Evolutionary conservation across 139 green algal species (phyloP), one percentile per base, ranked within the genome.

Genomic region (Coccomyxa sp.): DNA sequence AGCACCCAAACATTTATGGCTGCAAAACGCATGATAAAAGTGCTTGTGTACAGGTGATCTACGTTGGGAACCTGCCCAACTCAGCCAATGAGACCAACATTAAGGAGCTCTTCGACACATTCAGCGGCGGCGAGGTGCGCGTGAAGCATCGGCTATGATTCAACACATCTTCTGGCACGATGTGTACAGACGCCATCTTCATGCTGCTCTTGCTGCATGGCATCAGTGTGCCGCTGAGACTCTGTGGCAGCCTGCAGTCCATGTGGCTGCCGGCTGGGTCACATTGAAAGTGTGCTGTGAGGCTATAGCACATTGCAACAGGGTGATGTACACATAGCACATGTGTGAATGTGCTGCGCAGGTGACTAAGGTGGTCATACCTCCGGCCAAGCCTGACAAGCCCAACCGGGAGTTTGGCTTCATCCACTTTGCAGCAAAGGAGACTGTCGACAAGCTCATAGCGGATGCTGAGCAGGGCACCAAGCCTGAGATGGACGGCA

Each of bases 21-120:
- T n/a, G n/a, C n/a, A 71, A 34, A 37, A 5, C 7, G 27, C 18
- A 71, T 7, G 33, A 10, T 38, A 29, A 2, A 22, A 38, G n/a
- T 7, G 64, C 29, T 71, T 34, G 22, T 70, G 39, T 95, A 27
- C 91, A 90, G 80, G 85, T 89, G 18, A 83, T 98, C 8, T 98
- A 95, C 76, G 88, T 98, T 68, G 95, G 93, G 69, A 89, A 88
- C 86, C 80, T 98, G 75, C 90, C 91, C 2, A 86, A 90, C 39
- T 82, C 72, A 7, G 84, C 84, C 7, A 89, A 38, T 6, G 93
- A 98, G 77, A 75, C 88, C 7, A 80, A 92, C 69, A 75, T 98
- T 69, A 82, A 79, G 18, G 80, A 87, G 37, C 34, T 90, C 10
- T 98, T 98, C 80, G 71, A 76, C 37, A 70, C 77, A 12, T 91